Percentiles rank a stretch among this genome's conserved stretches.
phyloP scores from a whole-genome alignment of 2,329 filamentous ascomycete genomes.

The Penicillium olsonii region DNA sequence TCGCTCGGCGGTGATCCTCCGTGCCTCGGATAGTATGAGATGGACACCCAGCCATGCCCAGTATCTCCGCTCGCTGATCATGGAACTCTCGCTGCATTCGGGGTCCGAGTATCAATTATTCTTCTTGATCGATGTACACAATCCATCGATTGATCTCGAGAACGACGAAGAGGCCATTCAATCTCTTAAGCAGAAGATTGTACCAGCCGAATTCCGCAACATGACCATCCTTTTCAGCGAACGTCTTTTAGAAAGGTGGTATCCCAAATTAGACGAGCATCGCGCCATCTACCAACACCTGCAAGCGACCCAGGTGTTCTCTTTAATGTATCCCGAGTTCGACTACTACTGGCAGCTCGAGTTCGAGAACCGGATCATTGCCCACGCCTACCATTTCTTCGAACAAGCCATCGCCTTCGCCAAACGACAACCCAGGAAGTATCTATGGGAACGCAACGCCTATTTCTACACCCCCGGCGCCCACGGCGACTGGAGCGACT shows the following conservation, averaged over 20 bases:
- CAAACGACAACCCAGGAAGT: conserved; percentile 57
- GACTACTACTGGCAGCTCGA: conserved; percentile 83
- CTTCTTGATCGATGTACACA: conserved; percentile 1
- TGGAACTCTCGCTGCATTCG: conserved; percentile 3
- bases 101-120: conserved; percentile 5
- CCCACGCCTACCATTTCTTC: conserved; percentile 75
- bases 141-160: background rate
- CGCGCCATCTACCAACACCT: conserved; percentile 52
- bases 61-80: conserved; percentile 6
- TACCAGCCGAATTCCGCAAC: conserved; percentile 7
- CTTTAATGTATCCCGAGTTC: conserved; percentile 70
- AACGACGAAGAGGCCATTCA: background rate
- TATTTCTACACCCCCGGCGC: conserved; percentile 48
- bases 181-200: background rate
- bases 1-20: conserved; percentile 2
- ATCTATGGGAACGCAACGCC: conserved; percentile 60
- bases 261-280: conserved; percentile 10
- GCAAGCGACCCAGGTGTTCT: conserved; percentile 74
- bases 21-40: conserved; percentile 1
- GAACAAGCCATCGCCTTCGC: conserved; percentile 62
- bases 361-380: conserved; percentile 72
- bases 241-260: conserved; percentile 1
- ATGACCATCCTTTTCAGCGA: conserved; percentile 11
- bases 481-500: conserved; percentile 5
- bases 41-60: conserved; percentile 2